Evolutionary conservation across 176 grass and related monocot species (phyloP).

Genomic region (Elymus sibiricus): DNA sequence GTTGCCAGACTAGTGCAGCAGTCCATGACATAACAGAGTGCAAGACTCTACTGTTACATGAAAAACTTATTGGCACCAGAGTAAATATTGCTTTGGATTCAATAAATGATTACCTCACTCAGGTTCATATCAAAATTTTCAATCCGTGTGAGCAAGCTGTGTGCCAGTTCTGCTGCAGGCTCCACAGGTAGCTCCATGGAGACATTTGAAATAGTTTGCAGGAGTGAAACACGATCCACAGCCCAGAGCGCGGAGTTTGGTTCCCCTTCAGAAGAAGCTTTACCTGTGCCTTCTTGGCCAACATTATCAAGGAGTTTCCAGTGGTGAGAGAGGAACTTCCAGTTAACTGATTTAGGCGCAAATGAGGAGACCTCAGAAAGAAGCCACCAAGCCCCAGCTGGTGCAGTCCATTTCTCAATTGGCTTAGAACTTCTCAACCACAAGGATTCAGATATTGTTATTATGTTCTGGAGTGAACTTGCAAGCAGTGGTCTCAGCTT

Average conservation of each 20-base stretch:
- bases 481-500: slow-evolving; percentile 63
- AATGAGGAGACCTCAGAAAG: slow-evolving; percentile 82
- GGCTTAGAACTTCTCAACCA: slow-evolving; percentile 49
- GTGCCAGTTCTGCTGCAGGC: slow-evolving; percentile 77
- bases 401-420: slow-evolving; percentile 79
- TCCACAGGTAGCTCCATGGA: slow-evolving; percentile 83
- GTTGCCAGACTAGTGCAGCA: neutral
- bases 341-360: slow-evolving; percentile 68
- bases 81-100: slow-evolving; percentile 10
- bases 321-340: slow-evolving; percentile 88
- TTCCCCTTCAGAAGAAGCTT: slow-evolving; percentile 51
- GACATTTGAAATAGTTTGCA: slow-evolving; percentile 91
- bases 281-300: slow-evolving; percentile 35
- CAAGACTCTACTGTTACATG: neutral
- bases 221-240: slow-evolving; percentile 77
- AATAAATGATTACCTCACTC: slow-evolving; percentile 70
- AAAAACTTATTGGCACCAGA: neutral
- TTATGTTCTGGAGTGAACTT: slow-evolving; percentile 80
- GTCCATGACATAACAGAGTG: neutral
- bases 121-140: slow-evolving; percentile 90
- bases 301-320: slow-evolving; percentile 92
- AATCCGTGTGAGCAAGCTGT: slow-evolving; percentile 72
- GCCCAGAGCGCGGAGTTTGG: slow-evolving; percentile 66
- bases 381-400: slow-evolving; percentile 84
- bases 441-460: slow-evolving; percentile 65